Evolutionary conservation across 202 grass and related monocot species (phyloP).

Genomic region (Schoenoplectus tabernaemontani): DNA sequence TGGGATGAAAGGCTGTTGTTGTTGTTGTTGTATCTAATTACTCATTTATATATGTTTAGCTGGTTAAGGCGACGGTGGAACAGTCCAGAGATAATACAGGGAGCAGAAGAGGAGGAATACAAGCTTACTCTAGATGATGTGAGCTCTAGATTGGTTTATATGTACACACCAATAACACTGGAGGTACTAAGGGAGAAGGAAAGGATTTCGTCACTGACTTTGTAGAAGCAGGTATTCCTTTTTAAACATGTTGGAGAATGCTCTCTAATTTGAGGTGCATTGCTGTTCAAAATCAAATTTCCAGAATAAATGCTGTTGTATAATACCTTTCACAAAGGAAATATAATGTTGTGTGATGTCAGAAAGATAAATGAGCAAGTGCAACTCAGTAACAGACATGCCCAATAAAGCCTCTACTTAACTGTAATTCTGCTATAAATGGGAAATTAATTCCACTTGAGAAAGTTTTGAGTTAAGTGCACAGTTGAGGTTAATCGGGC

Average conservation of each 20-base stretch:
- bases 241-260: background rate
- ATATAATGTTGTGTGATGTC: background rate
- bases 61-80: constrained; percentile 87
- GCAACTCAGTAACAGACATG: background rate
- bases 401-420: background rate
- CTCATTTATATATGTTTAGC: constrained; percentile 28
- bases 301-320: background rate
- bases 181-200: constrained; percentile 72
- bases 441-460: background rate
- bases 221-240: constrained; percentile 67
- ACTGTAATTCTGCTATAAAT: background rate
- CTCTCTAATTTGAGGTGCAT: background rate
- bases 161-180: constrained; percentile 74
- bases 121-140: constrained; percentile 67
- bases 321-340: background rate
- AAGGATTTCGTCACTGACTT: constrained; percentile 74
- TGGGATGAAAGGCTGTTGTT: too few relatives aligned
- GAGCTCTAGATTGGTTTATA: constrained; percentile 79
- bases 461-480: background rate
- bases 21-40: constrained; percentile 20
- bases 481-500: background rate
- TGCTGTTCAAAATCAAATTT: background rate
- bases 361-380: background rate
- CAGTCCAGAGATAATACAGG: constrained; percentile 45
- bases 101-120: constrained; percentile 82